Evolutionary conservation across 306 rosid genomes (phyloP).

Genomic region (Alnus glutinosa): DNA sequence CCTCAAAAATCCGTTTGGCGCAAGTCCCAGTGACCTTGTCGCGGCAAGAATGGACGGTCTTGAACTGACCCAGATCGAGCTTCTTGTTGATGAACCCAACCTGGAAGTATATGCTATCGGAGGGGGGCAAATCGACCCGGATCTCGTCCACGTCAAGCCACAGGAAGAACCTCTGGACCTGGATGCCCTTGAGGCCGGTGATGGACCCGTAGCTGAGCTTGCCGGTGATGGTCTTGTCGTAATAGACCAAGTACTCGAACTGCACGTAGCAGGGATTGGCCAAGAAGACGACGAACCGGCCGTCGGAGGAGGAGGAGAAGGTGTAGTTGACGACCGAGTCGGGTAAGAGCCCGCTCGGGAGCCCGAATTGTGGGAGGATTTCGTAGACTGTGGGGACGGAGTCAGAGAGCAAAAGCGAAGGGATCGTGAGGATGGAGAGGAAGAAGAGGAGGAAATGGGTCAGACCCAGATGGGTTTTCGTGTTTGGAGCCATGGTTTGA

Average conservation of each 20-base stretch:
- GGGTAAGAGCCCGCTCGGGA: constrained; percentile 80
- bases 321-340: constrained; percentile 56
- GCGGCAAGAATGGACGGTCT: constrained; percentile 66
- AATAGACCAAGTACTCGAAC: constrained; percentile 75
- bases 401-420: constrained; percentile 16
- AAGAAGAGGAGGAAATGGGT: constrained; percentile 26
- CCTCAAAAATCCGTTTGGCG: constrained; percentile 43
- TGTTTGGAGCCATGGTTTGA: constrained; percentile 38
- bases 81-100: constrained; percentile 85
- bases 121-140: constrained; percentile 91
- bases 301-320: constrained; percentile 56
- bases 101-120: constrained; percentile 69
- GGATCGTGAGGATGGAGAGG: constrained; percentile 7
- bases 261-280: constrained; percentile 60
- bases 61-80: constrained; percentile 74
- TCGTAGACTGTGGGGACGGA: constrained; percentile 56
- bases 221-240: constrained; percentile 66
- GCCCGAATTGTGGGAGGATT: constrained; percentile 66
- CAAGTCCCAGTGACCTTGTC: constrained; percentile 34
- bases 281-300: constrained; percentile 62
- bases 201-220: constrained; percentile 78
- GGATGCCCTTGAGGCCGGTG: constrained; percentile 63
- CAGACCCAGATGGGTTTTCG: constrained; percentile 27
- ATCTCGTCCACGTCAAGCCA: constrained; percentile 91
- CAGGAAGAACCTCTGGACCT: constrained; percentile 67